Conservation (phyloP, 1,284 basidiomycete genomes). For the Crepidotus sp. region DNA sequence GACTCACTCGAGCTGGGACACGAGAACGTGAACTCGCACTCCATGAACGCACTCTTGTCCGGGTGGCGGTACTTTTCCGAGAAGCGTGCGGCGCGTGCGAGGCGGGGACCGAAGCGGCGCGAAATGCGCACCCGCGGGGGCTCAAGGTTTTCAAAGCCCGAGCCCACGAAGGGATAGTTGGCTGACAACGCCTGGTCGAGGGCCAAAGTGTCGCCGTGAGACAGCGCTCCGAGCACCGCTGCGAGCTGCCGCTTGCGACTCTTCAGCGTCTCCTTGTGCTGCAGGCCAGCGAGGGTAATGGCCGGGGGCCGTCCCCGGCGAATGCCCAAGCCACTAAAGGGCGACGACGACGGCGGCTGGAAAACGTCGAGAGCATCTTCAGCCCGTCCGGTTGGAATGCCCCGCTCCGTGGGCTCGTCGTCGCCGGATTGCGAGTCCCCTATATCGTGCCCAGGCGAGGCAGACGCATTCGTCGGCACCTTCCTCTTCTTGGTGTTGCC, state of each 20-base stretch:
- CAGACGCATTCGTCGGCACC: constrained; percentile 45
- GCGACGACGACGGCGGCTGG: constrained; percentile 17
- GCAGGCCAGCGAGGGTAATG: constrained; percentile 58
- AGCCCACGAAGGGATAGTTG: constrained; percentile 39
- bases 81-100: constrained; percentile 32
- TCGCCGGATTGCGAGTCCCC: constrained; percentile 26
- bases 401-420: constrained; percentile 29
- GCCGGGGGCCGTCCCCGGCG: constrained; percentile 44
- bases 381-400: constrained; percentile 23
- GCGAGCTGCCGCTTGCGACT: constrained; percentile 59
- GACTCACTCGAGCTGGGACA: constrained; percentile 64
- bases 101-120: constrained; percentile 34
- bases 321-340: constrained; percentile 21
- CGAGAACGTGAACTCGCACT: constrained; percentile 47
- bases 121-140: constrained; percentile 28
- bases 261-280: constrained; percentile 65
- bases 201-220: constrained; percentile 56
- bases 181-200: constrained; percentile 68
- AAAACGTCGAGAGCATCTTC: constrained; percentile 13
- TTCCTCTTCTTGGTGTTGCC: constrained; percentile 83
- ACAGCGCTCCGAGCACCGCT: constrained; percentile 53
- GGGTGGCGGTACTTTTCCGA: constrained; percentile 30
- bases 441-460: constrained; percentile 30
- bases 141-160: constrained; percentile 20
- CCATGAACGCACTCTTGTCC: constrained; percentile 36